A percentile compares a stretch with the other conserved stretches of the same genome.
Evolutionary conservation across 176 grass and related monocot genomes (phyloP).

Genomic region (Oryza glumipatula): DNA sequence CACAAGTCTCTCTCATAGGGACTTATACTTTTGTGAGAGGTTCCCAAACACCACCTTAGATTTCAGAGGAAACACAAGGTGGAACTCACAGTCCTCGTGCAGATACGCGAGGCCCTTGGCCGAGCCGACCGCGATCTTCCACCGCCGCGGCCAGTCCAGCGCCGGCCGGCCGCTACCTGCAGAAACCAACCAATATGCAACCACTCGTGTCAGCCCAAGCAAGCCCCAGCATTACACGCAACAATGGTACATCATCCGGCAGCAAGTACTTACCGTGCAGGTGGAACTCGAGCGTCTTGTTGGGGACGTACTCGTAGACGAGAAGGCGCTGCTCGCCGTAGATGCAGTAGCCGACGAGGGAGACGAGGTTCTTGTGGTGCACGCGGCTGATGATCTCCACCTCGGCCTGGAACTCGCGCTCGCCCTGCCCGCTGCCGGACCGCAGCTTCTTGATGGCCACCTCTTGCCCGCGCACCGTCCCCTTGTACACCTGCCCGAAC

Average conservation of each 20-base stretch:
- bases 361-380: slow-evolving; percentile 85
- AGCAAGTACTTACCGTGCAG: slow-evolving; percentile 63
- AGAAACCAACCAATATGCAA: background rate
- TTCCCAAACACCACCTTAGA: too few species aligned
- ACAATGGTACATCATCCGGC: background rate
- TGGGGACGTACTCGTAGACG: slow-evolving; percentile 84
- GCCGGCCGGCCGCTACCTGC: slow-evolving; percentile 64
- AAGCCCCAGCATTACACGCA: background rate
- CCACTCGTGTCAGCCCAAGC: background rate
- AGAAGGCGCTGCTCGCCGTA: slow-evolving; percentile 70
- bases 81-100: slow-evolving; percentile 84
- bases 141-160: slow-evolving; percentile 73
- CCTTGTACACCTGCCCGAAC: slow-evolving; percentile 82
- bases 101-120: slow-evolving; percentile 86
- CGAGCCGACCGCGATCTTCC: slow-evolving; percentile 78
- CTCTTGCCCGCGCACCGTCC: slow-evolving; percentile 60
- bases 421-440: slow-evolving; percentile 70
- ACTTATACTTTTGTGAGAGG: too few species aligned
- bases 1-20: too few species aligned
- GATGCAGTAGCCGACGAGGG: slow-evolving; percentile 84
- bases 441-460: slow-evolving; percentile 89
- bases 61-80: too few species aligned
- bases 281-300: slow-evolving; percentile 83
- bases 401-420: slow-evolving; percentile 86
- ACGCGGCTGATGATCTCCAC: slow-evolving; percentile 89